Base-by-base conservation (phyloP, 176 grass and related monocot species). In the Dendrocalamus sinicus region DNA sequence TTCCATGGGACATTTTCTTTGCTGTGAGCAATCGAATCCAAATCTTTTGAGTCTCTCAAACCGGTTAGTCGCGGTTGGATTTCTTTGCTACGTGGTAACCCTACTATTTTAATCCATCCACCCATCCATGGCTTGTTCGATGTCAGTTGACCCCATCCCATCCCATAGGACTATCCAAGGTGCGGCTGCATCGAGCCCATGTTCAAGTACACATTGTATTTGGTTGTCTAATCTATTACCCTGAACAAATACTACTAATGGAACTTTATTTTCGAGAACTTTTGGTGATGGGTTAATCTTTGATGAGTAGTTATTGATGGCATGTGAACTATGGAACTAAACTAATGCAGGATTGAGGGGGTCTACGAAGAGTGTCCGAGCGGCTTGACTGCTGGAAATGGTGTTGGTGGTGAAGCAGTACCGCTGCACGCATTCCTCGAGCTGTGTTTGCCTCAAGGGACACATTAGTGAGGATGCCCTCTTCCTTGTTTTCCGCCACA, bases 381-480 rank as follows among this genome's bases (percentile, higher is more conserved):
- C 55, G 46, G 12, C 10, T 50, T 67, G 71, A 32, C 15, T 4
- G 43, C 12, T 28, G 45, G 78, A 62, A 22, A 88, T 69, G 73
- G 83, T 92, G 80, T 76, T 97, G 54, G 89, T 97, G 30, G 89
- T 81, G 68, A 97, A 94, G 89, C 91, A 92, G 72, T 83, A 90
- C 67, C 89, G 94, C 41, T 97, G 94, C 86, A 97, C 90, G 6
- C 94, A 97, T 61, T 94, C 94, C 3, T 57, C 86, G 6, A 85
- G 81, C 69, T 97, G 94, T 73, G 48, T 92, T 68, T 97, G 94
- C 86, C 80, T 92, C 60, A 97, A 92, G 82, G 94, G 94, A 16
- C 94, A 97, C 10, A 48, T 97, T 66, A 92, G 80, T 32, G 94
- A 97, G 88, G 94, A 97, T 72, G 88, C 88, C 8, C 78, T 97